A percentile compares a stretch with the other conserved stretches of the same genome.
Conservation (phyloP, 495 filamentous ascomycete genomes). For the Clavariopsis aquatica region DNA sequence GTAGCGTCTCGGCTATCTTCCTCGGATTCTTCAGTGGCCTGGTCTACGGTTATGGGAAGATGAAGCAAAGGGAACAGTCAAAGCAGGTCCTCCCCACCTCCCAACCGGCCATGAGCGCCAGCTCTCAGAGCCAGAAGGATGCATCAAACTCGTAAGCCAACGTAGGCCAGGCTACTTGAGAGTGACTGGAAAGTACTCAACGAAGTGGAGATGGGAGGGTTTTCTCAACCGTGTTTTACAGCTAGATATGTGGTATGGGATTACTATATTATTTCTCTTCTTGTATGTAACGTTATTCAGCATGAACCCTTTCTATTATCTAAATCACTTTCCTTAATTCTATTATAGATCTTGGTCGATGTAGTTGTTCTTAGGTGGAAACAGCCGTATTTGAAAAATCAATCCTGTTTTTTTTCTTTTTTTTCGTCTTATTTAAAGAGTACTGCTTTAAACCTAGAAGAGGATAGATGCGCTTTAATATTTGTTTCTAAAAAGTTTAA, state of each 20-base stretch:
- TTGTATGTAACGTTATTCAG: not conserved
- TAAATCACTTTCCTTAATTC: no score
- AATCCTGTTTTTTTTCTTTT: no score
- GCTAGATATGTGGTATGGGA: not conserved
- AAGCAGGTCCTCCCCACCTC: constrained; percentile 66
- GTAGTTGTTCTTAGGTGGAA: no score
- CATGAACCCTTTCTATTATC: not conserved
- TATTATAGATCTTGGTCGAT: no score
- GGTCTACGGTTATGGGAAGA: constrained; percentile 84
- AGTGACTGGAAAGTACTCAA: constrained; percentile 1
- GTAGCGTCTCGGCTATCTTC: constrained; percentile 80
- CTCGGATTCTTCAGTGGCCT: constrained; percentile 88
- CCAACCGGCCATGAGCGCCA: constrained; percentile 76
- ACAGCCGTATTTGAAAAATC: no score
- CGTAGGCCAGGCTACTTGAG: not conserved
- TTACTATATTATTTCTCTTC: constrained; percentile 1
- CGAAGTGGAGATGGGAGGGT: not conserved
- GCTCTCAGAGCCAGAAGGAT: constrained; percentile 87
- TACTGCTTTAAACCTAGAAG: no score
- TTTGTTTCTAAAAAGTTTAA: no score
- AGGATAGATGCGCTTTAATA: no score
- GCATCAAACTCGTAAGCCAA: constrained; percentile 53
- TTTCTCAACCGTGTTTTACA: not conserved
- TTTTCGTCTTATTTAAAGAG: no score
- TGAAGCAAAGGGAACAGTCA: constrained; percentile 68